Conservation (phyloP, 2,329 filamentous ascomycete species). For the Microcera coccophila region DNA sequence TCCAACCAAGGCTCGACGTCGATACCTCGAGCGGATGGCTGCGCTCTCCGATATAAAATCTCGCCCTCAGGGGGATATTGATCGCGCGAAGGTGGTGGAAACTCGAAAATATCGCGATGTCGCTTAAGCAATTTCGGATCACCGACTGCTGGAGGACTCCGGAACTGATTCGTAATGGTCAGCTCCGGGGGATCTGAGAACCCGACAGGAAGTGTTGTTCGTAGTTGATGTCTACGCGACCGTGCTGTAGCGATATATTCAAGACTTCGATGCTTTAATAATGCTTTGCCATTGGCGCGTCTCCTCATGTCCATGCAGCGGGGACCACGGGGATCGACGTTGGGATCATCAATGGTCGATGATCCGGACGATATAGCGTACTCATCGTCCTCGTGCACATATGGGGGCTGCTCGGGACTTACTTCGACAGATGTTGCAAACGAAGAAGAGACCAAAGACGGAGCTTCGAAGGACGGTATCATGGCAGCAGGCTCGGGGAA, state of each 20-base stretch:
- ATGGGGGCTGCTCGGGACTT: no score
- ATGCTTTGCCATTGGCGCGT: no score
- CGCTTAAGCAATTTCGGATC: not conserved
- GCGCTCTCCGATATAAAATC: not conserved
- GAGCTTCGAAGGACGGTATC: not conserved
- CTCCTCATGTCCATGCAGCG: no score
- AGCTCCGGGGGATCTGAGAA: no score
- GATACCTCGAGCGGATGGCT: not conserved
- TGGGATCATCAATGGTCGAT: no score
- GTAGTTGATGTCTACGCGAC: no score
- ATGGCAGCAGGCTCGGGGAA: not conserved
- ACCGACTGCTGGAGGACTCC: not conserved
- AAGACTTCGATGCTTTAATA: no score
- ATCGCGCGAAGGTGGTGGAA: not conserved
- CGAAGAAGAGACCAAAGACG: not conserved
- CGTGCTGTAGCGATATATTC: no score
- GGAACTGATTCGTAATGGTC: not conserved
- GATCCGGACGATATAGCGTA: no score
- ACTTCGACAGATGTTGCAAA: not conserved
- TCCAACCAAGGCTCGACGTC: not conserved
- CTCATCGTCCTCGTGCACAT: no score
- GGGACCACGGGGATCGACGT: no score
- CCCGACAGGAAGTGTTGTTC: no score
- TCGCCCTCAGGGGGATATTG: not conserved
- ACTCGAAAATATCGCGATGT: not conserved